Conservation (phyloP, 345 rosid species). For the Eucalyptus globulus region DNA sequence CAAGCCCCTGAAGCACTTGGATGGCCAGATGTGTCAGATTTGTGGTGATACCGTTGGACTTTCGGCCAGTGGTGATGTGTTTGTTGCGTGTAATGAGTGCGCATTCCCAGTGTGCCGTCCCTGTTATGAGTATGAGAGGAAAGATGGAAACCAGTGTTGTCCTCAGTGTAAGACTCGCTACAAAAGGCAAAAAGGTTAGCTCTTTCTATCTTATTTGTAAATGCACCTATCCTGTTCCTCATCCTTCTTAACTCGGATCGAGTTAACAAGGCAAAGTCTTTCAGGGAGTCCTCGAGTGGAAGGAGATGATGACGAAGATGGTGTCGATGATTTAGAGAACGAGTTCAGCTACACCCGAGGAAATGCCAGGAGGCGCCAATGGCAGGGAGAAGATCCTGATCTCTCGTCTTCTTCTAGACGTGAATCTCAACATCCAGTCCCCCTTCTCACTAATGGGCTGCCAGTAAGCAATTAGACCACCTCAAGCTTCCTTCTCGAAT, state of each 20-base stretch:
- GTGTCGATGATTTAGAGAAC: conserved; percentile 88
- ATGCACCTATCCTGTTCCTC: background rate
- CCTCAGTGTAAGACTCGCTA: conserved; percentile 99
- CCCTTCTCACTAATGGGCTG: conserved; percentile 87
- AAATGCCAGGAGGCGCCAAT: conserved; percentile 51
- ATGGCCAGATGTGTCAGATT: conserved; percentile 84
- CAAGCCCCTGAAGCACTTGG: conserved; percentile 65
- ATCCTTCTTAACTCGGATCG: background rate
- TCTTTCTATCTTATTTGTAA: background rate
- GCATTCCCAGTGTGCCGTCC: conserved; percentile 98
- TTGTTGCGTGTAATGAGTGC: conserved; percentile 98
- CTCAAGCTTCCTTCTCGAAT: background rate
- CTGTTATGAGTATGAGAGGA: conserved; percentile 97
- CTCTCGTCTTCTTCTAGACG: conserved; percentile 81
- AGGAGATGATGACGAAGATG: conserved; percentile 99
- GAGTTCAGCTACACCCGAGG: conserved; percentile 78
- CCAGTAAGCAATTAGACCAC: conserved; percentile 24
- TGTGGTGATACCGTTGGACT: conserved; percentile 85
- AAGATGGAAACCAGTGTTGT: conserved; percentile 96
- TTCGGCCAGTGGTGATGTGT: conserved; percentile 50
- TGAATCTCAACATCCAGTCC: conserved; percentile 85
- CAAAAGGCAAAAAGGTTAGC: conserved; percentile 80
- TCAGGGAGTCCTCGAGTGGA: conserved; percentile 91
- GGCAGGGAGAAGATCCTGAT: conserved; percentile 82
- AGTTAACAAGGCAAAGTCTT: background rate